A percentile compares a stretch with the other conserved stretches of the same genome.
Evolutionary conservation across 768 basidiomycete species (phyloP).

Genomic region (Pilatotrama ljubarskyi): DNA sequence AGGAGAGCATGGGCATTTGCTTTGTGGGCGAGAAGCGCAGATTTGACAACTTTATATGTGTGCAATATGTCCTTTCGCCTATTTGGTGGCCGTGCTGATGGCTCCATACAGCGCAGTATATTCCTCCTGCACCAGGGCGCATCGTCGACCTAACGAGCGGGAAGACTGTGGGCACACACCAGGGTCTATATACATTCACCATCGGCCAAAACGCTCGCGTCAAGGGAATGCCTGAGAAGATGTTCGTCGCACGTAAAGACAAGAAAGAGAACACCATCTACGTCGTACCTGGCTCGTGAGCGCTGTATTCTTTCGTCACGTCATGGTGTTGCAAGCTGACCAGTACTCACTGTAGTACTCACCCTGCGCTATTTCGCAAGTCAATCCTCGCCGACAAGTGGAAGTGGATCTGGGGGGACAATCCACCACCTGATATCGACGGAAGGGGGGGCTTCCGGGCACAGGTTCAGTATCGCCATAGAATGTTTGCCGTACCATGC

Average conservation of each 20-base stretch:
- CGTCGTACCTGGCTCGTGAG: conserved; percentile 71
- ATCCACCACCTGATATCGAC: conserved; percentile 49
- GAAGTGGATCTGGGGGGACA: conserved; percentile 75
- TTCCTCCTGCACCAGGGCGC: conserved; percentile 65
- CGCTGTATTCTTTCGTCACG: background rate
- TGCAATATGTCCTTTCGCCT: conserved; percentile 23
- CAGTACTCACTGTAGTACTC: conserved; percentile 43
- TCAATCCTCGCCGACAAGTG: conserved; percentile 48
- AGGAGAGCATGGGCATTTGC: conserved; percentile 93
- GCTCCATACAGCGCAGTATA: conserved; percentile 68
- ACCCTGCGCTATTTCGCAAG: conserved; percentile 52
- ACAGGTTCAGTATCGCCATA: conserved; percentile 67
- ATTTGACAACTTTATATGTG: conserved; percentile 76
- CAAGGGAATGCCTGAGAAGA: conserved; percentile 54
- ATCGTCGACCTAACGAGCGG: conserved; percentile 63
- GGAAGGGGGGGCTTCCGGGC: conserved; percentile 46
- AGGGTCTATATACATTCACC: conserved; percentile 83
- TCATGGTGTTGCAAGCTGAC: background rate
- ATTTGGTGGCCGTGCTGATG: background rate
- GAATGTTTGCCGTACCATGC: conserved; percentile 58
- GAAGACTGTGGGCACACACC: conserved; percentile 56
- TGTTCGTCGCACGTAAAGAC: conserved; percentile 80
- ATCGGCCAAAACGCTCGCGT: conserved; percentile 80
- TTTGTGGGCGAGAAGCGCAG: conserved; percentile 83
- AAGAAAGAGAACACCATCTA: conserved; percentile 61